Evolutionary conservation across 1,284 basidiomycete genomes (phyloP).

Genomic region (Rhodotorula sp.): DNA sequence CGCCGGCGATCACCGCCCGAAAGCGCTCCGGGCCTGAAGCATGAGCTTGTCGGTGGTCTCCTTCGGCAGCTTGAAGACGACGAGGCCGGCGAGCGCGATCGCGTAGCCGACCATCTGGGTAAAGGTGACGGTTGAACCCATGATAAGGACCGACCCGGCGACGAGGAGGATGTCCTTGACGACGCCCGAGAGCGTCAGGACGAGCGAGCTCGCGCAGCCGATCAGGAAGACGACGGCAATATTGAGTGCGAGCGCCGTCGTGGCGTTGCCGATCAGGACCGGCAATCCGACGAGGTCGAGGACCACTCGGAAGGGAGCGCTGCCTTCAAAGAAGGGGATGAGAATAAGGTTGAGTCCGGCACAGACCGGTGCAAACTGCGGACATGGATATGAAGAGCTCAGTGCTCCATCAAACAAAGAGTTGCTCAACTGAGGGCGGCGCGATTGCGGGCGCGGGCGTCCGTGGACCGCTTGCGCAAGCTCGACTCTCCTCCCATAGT

Average conservation of each 20-base stretch:
- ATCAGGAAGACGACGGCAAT: slow-evolving; percentile 54
- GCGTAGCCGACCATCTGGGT: slow-evolving; percentile 46
- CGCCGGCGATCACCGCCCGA: slow-evolving; percentile 15
- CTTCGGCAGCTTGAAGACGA: slow-evolving; percentile 28
- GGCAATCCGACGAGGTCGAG: slow-evolving; percentile 50
- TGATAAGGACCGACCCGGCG: slow-evolving; percentile 51
- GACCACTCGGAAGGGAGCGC: slow-evolving; percentile 50
- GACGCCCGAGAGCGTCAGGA: slow-evolving; percentile 51
- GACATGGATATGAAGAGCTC: not conserved
- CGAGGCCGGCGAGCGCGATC: slow-evolving; percentile 14
- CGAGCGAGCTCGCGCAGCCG: slow-evolving; percentile 51
- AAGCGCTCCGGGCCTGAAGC: slow-evolving; percentile 13
- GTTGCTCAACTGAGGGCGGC: slow-evolving; percentile 41
- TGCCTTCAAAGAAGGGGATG: slow-evolving; percentile 54
- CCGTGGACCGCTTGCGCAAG: no score
- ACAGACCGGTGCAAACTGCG: slow-evolving; percentile 46
- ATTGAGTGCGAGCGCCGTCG: slow-evolving; percentile 54
- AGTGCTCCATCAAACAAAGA: not conserved
- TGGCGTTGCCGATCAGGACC: slow-evolving; percentile 52
- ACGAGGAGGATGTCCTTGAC: slow-evolving; percentile 54
- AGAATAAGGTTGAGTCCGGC: slow-evolving; percentile 52
- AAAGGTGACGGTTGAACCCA: slow-evolving; percentile 52
- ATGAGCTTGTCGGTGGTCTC: slow-evolving; percentile 39
- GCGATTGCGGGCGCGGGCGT: no score
- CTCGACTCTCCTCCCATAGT: no score